phyloP scores from a whole-genome alignment of 2,329 filamentous ascomycete genomes.

The Biscogniauxia sp. region DNA sequence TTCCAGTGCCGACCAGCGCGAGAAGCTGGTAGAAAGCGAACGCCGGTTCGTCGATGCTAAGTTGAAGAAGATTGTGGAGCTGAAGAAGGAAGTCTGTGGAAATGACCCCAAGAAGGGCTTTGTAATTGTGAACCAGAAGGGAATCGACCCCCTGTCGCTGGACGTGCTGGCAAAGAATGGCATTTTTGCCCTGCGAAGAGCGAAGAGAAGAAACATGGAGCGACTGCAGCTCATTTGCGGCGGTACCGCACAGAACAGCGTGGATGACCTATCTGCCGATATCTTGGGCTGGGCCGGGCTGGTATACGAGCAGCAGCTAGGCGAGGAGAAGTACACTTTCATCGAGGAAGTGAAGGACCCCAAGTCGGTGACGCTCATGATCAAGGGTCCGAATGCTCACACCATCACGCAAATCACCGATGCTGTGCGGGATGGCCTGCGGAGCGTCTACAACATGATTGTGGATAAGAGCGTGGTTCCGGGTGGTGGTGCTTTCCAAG shows the following conservation, averaged over 20 bases:
- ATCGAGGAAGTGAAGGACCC: conserved; percentile 98
- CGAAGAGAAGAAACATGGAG: conserved; percentile 99
- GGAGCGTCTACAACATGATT: conserved; percentile 99
- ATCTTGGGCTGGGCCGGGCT: conserved; percentile 92
- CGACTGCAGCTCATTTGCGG: conserved; percentile 92
- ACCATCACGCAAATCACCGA: conserved; percentile 97
- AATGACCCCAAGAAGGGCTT: conserved; percentile 92
- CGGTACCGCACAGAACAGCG: conserved; percentile 89
- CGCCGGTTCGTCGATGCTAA: conserved; percentile 94
- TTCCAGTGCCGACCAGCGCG: conserved; percentile 91
- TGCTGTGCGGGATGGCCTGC: conserved; percentile 88
- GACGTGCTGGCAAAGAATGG: conserved; percentile 98
- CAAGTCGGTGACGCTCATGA: conserved; percentile 94
- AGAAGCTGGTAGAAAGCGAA: conserved; percentile 97
- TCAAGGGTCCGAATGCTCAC: conserved; percentile 96
- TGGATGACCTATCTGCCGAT: conserved; percentile 85
- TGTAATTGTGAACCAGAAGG: conserved; percentile 98
- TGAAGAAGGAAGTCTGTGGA: conserved; percentile 97
- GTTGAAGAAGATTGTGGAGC: conserved; percentile 92
- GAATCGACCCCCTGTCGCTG: conserved; percentile 92
- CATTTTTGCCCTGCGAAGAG: conserved; percentile 88
- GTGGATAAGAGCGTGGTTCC: conserved; percentile 96
- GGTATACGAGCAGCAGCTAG: conserved; percentile 95
- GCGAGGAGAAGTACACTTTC: conserved; percentile 99
- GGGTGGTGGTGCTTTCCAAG: conserved; percentile 92